These are phyloP conservation scores for Cystobasidiaceae sp. DNA, from an alignment of 1,284 basidiomycete species.

Conservation along the genomic window DNA sequence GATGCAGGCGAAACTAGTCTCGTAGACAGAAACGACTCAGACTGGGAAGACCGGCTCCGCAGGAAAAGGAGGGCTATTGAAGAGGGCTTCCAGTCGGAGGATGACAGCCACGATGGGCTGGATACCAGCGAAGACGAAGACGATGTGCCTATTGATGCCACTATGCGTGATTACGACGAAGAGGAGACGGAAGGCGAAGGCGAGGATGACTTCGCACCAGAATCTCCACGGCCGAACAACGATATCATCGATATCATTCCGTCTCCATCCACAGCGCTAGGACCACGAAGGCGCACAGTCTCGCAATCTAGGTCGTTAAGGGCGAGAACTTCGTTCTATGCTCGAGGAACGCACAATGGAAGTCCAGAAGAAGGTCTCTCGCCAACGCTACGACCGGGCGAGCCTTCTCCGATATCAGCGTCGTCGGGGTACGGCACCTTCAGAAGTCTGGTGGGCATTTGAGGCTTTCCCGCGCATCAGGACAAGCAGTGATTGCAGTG, in stretches of 20 bases:
- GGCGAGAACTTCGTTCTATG: slow-evolving; percentile 19
- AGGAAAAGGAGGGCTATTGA: not conserved
- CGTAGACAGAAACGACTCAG: not conserved
- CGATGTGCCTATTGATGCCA: slow-evolving; percentile 21
- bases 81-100: slow-evolving; percentile 3
- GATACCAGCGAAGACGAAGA: slow-evolving; percentile 5
- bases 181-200: slow-evolving; percentile 11
- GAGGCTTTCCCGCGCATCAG: not conserved
- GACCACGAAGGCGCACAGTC: slow-evolving; percentile 9
- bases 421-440: slow-evolving; percentile 23
- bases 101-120: not conserved
- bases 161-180: slow-evolving; percentile 5
- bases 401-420: not conserved
- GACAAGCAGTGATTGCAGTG: not conserved
- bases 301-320: slow-evolving; percentile 24
- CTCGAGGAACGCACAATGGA: not conserved
- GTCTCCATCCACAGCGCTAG: slow-evolving; percentile 11
- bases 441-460: slow-evolving; percentile 25
- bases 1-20: not conserved
- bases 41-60: slow-evolving; percentile 4
- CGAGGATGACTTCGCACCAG: not conserved
- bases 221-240: slow-evolving; percentile 3
- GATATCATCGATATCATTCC: slow-evolving; percentile 30
- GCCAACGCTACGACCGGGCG: not conserved
- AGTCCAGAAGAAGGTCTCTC: slow-evolving; percentile 18